These are phyloP conservation scores for Amanita rimosa DNA, from an alignment of 768 basidiomycete species.

Conservation along the genomic window DNA sequence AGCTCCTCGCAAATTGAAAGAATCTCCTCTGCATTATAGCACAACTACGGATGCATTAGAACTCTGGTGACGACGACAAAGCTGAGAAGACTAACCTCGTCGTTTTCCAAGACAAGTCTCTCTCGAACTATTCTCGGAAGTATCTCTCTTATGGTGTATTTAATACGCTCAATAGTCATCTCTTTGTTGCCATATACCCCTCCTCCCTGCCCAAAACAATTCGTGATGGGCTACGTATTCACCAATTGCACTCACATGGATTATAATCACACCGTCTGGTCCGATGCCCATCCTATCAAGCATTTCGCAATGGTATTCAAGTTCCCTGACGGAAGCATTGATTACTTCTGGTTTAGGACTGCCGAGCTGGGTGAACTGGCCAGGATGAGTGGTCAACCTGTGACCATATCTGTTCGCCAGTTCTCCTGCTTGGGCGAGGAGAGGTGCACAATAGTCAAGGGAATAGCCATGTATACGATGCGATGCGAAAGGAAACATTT, in stretches of 20 bases:
- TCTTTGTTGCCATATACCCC: slow-evolving; percentile 78
- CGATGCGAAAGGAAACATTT: slow-evolving; percentile 90
- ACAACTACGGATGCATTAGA: slow-evolving; percentile 30
- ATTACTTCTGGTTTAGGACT: slow-evolving; percentile 71
- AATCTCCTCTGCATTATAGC: slow-evolving; percentile 83
- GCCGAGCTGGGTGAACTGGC: slow-evolving; percentile 77
- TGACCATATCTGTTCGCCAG: slow-evolving; percentile 65
- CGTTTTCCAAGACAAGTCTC: slow-evolving; percentile 86
- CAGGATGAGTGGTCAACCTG: slow-evolving; percentile 79
- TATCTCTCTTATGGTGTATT: slow-evolving; percentile 47
- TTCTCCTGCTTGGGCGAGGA: slow-evolving; percentile 46
- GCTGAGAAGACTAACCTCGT: slow-evolving; percentile 51
- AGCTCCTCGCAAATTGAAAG: slow-evolving; percentile 82
- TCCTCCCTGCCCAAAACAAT: slow-evolving; percentile 38
- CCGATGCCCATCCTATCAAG: slow-evolving; percentile 76
- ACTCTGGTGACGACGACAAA: background rate
- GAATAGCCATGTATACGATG: slow-evolving; percentile 75
- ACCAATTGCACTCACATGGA: slow-evolving; percentile 44
- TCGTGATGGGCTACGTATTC: background rate
- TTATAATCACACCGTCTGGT: slow-evolving; percentile 79
- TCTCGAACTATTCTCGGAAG: slow-evolving; percentile 54
- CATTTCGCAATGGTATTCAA: slow-evolving; percentile 83
- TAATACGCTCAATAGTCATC: slow-evolving; percentile 60
- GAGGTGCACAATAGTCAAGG: slow-evolving; percentile 56
- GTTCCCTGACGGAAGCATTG: slow-evolving; percentile 64